Evolutionary conservation across 257 asterid species (phyloP), one percentile per base, ranked within the genome.

Genomic region (Salvia miltiorrhiza): DNA sequence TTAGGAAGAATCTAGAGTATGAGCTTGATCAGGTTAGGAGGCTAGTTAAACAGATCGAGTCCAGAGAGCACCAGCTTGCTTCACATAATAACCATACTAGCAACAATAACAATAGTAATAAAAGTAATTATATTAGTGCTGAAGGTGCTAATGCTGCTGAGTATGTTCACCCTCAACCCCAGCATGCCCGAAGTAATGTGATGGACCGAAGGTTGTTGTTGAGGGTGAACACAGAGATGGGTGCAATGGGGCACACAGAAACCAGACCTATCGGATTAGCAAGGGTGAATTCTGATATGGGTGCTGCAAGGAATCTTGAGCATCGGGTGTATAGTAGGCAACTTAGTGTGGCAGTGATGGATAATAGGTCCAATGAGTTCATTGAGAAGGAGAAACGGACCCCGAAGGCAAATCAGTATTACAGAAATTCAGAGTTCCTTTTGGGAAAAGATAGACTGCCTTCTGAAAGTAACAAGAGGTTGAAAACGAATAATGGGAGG

Each of bases 371-470:
- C 12, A 69, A 65, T 67, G 93, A 81, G 23, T 80, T 59, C 73
- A 69, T 80, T 28, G 97, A 90, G 86, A 93, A 88, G 81, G 98
- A 93, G 85, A 93, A 90, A 77, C 84, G 96, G 60, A 93, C 93
- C 24, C 98, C 98, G 10, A 93, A 88, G 86, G 98, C 97, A 14
- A 90, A 93, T 78, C 91, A 90, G 79, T 86, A 69, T 49, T 90
- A 93, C 73, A 69, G 90, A 70, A 88, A 90, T 71, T 85, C 98
- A 0, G 98, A 93, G 75, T 93, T 93, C 65, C 96, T 93, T 69
- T 73, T 90, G 73, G 97, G 95, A 16, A 93, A 93, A 76, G 98
- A 90, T 75, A 79, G 97, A 71, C 69, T 93, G 57, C 97, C 97
- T 12, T 73, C 98, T 10, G 97, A 93, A 78, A 87, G 83, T 74